Evolutionary conservation across 31 red algal species (phyloP), one percentile per base, ranked within the genome.

Genomic region (Bonnemaisonia californica): DNA sequence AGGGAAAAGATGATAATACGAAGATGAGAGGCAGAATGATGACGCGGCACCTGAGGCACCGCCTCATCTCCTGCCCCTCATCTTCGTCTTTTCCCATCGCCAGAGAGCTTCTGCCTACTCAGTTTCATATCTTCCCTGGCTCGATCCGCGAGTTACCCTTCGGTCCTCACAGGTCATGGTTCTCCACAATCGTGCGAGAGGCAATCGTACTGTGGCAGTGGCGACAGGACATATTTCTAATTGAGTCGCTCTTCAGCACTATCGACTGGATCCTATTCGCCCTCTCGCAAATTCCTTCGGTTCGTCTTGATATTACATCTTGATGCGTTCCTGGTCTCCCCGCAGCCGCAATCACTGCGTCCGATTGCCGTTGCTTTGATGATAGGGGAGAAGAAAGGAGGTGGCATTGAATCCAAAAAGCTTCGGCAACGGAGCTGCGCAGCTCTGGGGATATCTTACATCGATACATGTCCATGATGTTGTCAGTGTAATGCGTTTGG

Each of bases 151-250:
- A 77, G 68, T n/a, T n/a, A n/a, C n/a, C n/a, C n/a, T n/a, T n/a
- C n/a, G 4, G 24, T 27, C 7, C 22, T 61, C 28, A 29, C 48
- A 26, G 78, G 87, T 29, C 59, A 60, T 11, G 41, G 39, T 34
- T 26, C 61, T 31, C 62, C 37, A 31, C 76, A 41, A 11, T 78
- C 88, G 59, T 91, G 88, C 24, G 84, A 16, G 21, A 57, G 28
- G 29, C 88, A 91, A 27, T 82, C 47, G 54, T 73, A 91, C 54
- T 54, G 45, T 91, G 84, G 41, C 88, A 91, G 60, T 84, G 88
- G 29, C 88, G 88, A 60, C 88, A 91, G 21, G 79, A 19, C 61
- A 91, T 83, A 61, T 79, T 62, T 24, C 65, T 37, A 64, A 91
- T 84, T 19, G 88, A 84, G 47, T 91, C 76, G 64, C 88, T 74